phyloP scores from a whole-genome alignment of 331 rosid genomes.

The Cydonia oblonga region DNA sequence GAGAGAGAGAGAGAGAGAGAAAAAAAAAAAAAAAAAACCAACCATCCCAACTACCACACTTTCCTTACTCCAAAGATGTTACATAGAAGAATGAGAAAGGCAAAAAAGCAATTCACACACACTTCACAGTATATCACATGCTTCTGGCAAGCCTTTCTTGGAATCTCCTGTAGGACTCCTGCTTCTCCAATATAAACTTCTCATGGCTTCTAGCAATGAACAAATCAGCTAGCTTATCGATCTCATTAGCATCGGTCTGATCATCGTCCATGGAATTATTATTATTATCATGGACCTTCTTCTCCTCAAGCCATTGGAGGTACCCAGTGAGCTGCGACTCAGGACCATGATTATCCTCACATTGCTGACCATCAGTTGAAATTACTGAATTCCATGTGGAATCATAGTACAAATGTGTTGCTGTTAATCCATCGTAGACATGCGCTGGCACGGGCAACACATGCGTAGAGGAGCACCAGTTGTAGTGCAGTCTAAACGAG shows the following conservation, averaged over 20 bases:
- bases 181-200: slow-evolving; percentile 85
- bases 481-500: slow-evolving; percentile 83
- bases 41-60: slow-evolving; percentile 9
- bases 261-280: not conserved
- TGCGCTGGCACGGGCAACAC: slow-evolving; percentile 57
- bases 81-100: not conserved
- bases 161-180: slow-evolving; percentile 73
- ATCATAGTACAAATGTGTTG: slow-evolving; percentile 20
- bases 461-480: slow-evolving; percentile 80
- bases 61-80: slow-evolving; percentile 16
- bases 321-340: slow-evolving; percentile 60
- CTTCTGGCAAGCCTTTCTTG: slow-evolving; percentile 90
- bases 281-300: slow-evolving; percentile 22
- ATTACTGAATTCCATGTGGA: slow-evolving; percentile 23
- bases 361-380: slow-evolving; percentile 1
- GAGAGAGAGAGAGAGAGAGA: slow-evolving; percentile 2
- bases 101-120: not conserved
- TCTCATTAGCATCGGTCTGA: slow-evolving; percentile 40
- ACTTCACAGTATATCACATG: slow-evolving; percentile 27
- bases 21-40: not conserved
- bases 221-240: slow-evolving; percentile 70
- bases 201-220: slow-evolving; percentile 80
- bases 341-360: slow-evolving; percentile 9
- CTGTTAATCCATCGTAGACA: slow-evolving; percentile 30
- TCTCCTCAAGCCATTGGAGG: slow-evolving; percentile 79